Conservation (phyloP, 192 early-diverging fungal genomes). For the Cetraspora pellucida region DNA sequence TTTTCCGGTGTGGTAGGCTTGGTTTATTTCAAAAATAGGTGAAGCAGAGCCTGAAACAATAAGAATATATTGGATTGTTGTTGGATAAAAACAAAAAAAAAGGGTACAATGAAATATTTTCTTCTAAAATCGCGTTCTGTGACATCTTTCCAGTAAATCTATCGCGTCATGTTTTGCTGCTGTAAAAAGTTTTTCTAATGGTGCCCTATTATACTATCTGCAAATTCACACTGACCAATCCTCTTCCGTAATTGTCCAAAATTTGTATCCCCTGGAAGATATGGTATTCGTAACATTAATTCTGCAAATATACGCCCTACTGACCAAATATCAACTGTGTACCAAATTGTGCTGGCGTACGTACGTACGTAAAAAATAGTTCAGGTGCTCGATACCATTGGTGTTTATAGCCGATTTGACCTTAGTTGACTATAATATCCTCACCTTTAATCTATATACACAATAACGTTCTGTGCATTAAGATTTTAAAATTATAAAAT, state of each 20-base stretch:
- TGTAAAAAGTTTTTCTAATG: constrained; percentile 74
- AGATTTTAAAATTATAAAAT: too few relatives aligned
- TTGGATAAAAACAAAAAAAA: background rate
- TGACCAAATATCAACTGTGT: constrained; percentile 94
- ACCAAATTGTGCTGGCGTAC: constrained; percentile 88
- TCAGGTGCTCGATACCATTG: constrained; percentile 98
- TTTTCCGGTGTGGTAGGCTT: constrained; percentile 66
- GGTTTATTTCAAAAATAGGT: constrained; percentile 79
- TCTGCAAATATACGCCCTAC: constrained; percentile 99
- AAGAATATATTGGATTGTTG: background rate
- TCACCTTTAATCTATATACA: too few relatives aligned
- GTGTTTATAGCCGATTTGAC: too few relatives aligned
- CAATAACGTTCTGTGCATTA: too few relatives aligned
- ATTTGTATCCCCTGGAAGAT: constrained; percentile 81
- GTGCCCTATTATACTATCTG: constrained; percentile 66
- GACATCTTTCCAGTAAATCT: constrained; percentile 85
- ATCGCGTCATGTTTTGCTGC: constrained; percentile 85
- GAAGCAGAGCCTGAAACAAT: constrained; percentile 57
- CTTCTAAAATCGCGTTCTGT: constrained; percentile 71
- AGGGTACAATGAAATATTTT: background rate
- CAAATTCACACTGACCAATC: constrained; percentile 68
- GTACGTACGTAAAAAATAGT: constrained; percentile 83
- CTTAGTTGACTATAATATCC: too few relatives aligned
- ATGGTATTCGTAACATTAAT: constrained; percentile 88
- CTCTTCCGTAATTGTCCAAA: constrained; percentile 77